phyloP scores from a whole-genome alignment of 192 early-diverging fungal genomes.

The Rhizophagus clarus region DNA sequence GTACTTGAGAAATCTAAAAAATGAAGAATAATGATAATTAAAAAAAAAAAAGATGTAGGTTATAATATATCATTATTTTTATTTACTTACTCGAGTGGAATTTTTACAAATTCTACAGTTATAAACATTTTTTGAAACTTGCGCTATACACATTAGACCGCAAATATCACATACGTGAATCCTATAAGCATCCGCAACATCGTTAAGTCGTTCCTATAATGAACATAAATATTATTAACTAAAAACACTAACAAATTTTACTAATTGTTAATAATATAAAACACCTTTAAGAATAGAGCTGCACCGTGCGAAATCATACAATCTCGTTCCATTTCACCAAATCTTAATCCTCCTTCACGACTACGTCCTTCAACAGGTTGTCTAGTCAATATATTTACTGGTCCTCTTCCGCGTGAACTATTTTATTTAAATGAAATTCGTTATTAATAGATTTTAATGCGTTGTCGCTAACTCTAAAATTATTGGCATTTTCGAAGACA shows the following conservation, averaged over 20 bases:
- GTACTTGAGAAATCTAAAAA: conserved; percentile 80
- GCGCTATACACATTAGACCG: conserved; percentile 94
- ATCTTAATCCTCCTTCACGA: conserved; percentile 97
- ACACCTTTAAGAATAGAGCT: conserved; percentile 91
- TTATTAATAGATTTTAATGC: too few species aligned
- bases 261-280: conserved; percentile 36
- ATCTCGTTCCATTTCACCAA: conserved; percentile 99
- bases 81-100: conserved; percentile 64
- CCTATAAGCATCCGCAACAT: conserved; percentile 95
- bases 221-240: neutral
- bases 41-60: neutral
- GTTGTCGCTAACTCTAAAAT: too few species aligned
- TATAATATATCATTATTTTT: neutral
- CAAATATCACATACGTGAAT: conserved; percentile 99
- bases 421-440: neutral
- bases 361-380: conserved; percentile 98
- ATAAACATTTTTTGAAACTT: conserved; percentile 90
- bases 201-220: conserved; percentile 88
- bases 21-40: neutral
- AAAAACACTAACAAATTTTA: neutral
- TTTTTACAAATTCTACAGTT: conserved; percentile 95
- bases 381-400: conserved; percentile 94
- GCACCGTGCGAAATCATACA: conserved; percentile 96
- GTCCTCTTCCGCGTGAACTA: conserved; percentile 86
- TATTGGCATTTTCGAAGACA: too few species aligned